phyloP scores from a whole-genome alignment of 495 filamentous ascomycete genomes.

The Chaetomium cochliodes region DNA sequence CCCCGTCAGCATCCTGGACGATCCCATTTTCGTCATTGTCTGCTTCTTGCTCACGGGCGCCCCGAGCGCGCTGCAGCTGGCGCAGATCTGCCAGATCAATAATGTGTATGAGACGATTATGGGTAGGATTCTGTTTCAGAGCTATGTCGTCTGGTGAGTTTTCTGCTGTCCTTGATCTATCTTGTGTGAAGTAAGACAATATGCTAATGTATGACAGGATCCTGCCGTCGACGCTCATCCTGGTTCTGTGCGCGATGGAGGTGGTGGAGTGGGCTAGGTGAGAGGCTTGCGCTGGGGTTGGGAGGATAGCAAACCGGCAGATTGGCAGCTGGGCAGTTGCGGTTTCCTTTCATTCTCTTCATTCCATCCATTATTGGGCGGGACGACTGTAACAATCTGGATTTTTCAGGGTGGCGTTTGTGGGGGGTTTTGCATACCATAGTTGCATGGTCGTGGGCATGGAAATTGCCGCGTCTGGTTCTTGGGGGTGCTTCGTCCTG shows the following conservation, averaged over 20 bases:
- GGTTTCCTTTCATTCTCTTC: background rate
- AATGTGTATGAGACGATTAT: conserved; percentile 91
- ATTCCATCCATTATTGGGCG: background rate
- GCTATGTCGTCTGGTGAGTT: conserved; percentile 90
- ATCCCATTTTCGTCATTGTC: conserved; percentile 96
- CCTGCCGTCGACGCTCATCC: conserved; percentile 83
- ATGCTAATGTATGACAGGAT: conserved; percentile 57
- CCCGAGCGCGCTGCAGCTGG: conserved; percentile 89
- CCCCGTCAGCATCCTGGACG: conserved; percentile 90
- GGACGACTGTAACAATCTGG: background rate
- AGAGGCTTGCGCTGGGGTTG: background rate
- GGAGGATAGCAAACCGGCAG: background rate
- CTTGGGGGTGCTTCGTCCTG: background rate
- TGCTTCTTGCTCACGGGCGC: conserved; percentile 95
- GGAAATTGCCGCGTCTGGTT: background rate
- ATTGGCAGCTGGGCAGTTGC: no score
- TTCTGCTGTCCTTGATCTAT: background rate
- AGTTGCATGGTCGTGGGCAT: background rate
- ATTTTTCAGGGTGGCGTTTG: background rate
- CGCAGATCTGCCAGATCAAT: conserved; percentile 98
- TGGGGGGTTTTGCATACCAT: background rate
- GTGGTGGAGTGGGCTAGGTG: conserved; percentile 80
- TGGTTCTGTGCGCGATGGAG: conserved; percentile 90
- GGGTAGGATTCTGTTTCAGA: conserved; percentile 91
- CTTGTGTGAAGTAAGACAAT: background rate